Evolutionary conservation across 2,329 filamentous ascomycete species (phyloP), one percentile per base, ranked within the genome.

Genomic region (Blastomyces parvus): DNA sequence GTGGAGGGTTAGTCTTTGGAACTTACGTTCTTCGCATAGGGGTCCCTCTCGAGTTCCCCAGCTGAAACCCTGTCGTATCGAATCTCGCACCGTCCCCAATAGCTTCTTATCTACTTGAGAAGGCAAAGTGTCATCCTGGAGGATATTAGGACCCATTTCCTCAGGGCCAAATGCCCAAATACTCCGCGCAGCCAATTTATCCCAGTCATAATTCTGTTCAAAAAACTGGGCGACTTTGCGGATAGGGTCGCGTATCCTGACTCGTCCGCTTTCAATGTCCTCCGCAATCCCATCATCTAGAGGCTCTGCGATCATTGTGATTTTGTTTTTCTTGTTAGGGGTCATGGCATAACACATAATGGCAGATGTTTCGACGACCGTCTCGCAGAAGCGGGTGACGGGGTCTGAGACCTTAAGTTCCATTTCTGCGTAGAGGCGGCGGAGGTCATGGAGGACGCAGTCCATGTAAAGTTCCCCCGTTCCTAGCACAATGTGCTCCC

Each of bases 381-480:
- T 99, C 78, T 99, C 94, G 77, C 91, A 97, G 81, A 99, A 99
- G 58, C 94, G 84, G 19, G 94, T 97, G 53, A 99, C 93, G 0
- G 94, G 94, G 73, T 99, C 94, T 0, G 94, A 99, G 59, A 99
- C 91, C 78, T 97, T 97, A 78, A 99, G 89, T 74, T 99, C 94
- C 94, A 99, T 99, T 71, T 97, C 93, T 17, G 94, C 92, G 73
- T 97, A 99, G n/a, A 97, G 78, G 50, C 87, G 85, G 62, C 94
- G 88, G 57, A 99, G 82, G 73, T 99, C 94, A 75, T 99, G 94
- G 56, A 99, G 82, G 3, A 99, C 93, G 71, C 94, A 99, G 75
- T 99, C 94, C 92, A 99, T 97, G 79, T 99, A 99, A n/a, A 99
- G 82, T 75, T 99, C 94, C 65, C 94, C 94, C 0, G 94, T 99